phyloP scores from a whole-genome alignment of 2,329 filamentous ascomycete species.

The Talaromyces piceae region DNA sequence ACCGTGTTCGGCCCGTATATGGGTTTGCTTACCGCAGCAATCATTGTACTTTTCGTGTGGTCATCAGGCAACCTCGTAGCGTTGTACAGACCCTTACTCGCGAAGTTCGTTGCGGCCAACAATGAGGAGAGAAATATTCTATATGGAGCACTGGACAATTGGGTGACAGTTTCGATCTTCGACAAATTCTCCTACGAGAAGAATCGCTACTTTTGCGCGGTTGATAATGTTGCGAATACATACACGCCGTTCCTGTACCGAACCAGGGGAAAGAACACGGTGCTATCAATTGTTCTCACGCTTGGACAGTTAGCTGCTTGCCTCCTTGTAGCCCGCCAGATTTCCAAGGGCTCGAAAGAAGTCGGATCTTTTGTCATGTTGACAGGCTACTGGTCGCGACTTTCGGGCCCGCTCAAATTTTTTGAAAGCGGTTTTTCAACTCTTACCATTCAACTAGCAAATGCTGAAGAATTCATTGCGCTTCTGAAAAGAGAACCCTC shows the following conservation, averaged over 20 bases:
- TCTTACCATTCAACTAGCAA: conserved; percentile 50
- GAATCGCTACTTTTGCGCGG: conserved; percentile 38
- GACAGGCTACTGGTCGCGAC: conserved; percentile 55
- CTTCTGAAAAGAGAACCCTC: conserved; percentile 43
- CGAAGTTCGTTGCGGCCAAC: conserved; percentile 33
- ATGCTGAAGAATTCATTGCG: conserved; percentile 50
- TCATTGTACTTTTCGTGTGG: conserved; percentile 47
- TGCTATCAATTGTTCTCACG: conserved; percentile 42
- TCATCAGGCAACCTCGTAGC: conserved; percentile 35
- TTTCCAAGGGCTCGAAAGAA: conserved; percentile 42
- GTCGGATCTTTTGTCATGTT: conserved; percentile 59
- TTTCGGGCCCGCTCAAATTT: conserved; percentile 42
- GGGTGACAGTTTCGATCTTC: conserved; percentile 53
- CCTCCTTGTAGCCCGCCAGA: conserved; percentile 48
- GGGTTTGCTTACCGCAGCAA: conserved; percentile 42
- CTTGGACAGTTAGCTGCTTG: conserved; percentile 43
- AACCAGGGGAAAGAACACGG: conserved; percentile 27
- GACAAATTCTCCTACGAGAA: conserved; percentile 50
- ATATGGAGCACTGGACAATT: conserved; percentile 53
- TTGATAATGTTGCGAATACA: conserved; percentile 31
- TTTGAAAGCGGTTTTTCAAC: conserved; percentile 44
- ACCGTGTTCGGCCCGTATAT: conserved; percentile 57
- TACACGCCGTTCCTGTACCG: conserved; percentile 30
- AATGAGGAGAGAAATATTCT: conserved; percentile 47
- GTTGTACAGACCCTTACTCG: conserved; percentile 33